These are phyloP conservation scores for Botryotinia narcissicola DNA, from an alignment of 2,329 filamentous ascomycete species.

Conservation along the genomic window DNA sequence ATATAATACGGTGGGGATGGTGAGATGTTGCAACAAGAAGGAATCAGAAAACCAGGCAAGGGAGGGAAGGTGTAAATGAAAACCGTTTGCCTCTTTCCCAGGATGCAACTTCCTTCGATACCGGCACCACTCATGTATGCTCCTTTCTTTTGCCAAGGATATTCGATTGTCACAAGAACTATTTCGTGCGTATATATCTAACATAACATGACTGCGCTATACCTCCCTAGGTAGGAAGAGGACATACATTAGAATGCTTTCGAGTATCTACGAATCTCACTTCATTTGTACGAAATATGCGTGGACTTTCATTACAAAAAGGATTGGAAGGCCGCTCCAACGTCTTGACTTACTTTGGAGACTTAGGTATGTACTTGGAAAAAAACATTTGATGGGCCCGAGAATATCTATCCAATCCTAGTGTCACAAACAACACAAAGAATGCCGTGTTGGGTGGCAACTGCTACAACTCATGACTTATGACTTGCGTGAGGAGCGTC, in stretches of 20 bases:
- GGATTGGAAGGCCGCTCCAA: background rate
- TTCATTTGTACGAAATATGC: background rate
- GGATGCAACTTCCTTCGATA: background rate
- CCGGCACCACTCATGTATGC: background rate
- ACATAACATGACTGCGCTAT: background rate
- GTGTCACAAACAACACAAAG: conserved; percentile 3
- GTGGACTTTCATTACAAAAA: background rate
- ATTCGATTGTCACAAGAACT: conserved; percentile 2
- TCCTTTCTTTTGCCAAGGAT: background rate
- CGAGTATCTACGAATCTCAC: background rate
- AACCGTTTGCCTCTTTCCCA: background rate
- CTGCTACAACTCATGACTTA: conserved; percentile 1
- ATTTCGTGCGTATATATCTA: background rate
- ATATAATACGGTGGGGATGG: background rate
- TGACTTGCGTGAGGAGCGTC: conserved; percentile 1
- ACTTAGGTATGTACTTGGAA: background rate
- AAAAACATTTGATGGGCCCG: background rate
- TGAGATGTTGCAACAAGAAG: background rate
- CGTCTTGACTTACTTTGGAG: background rate
- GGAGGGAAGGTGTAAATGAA: background rate
- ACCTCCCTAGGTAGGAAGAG: background rate
- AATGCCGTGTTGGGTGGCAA: conserved; percentile 9
- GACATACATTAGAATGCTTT: background rate
- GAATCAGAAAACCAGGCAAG: background rate
- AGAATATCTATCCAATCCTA: conserved; percentile 3